Evolutionary conservation across 2,329 filamentous ascomycete species (phyloP), one percentile per base, ranked within the genome.

Genomic region (Fusarium kyushuense): DNA sequence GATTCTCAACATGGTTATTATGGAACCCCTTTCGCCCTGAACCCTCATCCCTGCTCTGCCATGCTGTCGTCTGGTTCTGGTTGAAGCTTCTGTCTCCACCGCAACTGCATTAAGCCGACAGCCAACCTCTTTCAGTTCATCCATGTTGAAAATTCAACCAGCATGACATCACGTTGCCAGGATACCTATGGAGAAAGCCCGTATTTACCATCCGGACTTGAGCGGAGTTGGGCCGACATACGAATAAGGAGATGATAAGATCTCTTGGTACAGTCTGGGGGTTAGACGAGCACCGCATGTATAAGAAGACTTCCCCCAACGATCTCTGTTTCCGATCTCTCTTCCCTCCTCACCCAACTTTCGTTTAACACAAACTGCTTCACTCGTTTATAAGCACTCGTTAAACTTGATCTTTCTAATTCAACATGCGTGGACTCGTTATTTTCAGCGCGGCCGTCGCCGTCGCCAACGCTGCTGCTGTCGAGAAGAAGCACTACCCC

Each of bases 381-480:
- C 65, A 66, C 56, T 66, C 56, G 59, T 63, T 59, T 27, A 47
- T 67, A 42, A 45, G 58, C 54, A 64, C 41, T 61, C 62, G 58
- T 47, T 67, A 43, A 56, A 52, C 54, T n/a, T 23, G n/a, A 29
- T 19, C n/a, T 25, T 25, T 33, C 54, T 6, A 7, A 46, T 36
- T 42, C 32, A 69, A 36, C 2, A 70, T 70, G 67, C 58, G 63
- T 46, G 67, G 67, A 41, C 54, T 70, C 29, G 63, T 70, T 25
- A 49, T 70, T 38, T 17, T 70, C 49, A 46, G 67, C 56, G 67
- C 67, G n/a, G 67, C 67, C 30, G 49, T 70, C n/a, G 53, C 67
- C 67, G 30, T 70, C 23, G 63, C 67, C 27, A 70, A 70, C 21
- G 67, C 67, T 33, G 67, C 67, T 38, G 67, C 48, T 45, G 63